Percentiles rank a stretch among this genome's conserved stretches.
phyloP scores from a whole-genome alignment of 1,139 yeast genomes.

The Taiozyma sp. region DNA sequence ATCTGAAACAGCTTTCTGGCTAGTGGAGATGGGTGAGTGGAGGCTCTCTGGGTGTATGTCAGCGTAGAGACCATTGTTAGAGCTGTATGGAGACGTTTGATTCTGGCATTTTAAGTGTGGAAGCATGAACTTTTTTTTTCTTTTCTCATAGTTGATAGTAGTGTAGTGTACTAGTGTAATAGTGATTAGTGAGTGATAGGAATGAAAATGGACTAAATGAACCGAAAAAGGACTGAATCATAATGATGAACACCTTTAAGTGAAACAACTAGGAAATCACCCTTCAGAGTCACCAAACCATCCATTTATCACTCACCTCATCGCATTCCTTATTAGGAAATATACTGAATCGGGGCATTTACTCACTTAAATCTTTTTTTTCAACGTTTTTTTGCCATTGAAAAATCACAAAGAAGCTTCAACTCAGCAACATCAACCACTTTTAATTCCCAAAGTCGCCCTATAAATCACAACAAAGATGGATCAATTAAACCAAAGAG shows the following conservation, averaged over 20 bases:
- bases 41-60: conserved; percentile 67
- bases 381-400: not conserved
- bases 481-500: conserved; percentile 85
- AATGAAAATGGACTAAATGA: no score
- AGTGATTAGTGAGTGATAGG: no score
- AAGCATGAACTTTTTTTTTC: no score
- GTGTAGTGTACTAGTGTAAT: no score
- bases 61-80: conserved; percentile 23
- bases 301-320: not conserved
- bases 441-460: no score
- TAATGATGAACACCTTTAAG: no score
- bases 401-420: not conserved
- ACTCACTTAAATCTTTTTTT: not conserved
- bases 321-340: not conserved
- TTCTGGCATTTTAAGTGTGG: not conserved
- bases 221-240: no score
- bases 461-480: conserved; percentile 28
- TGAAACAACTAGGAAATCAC: not conserved
- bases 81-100: not conserved
- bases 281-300: not conserved
- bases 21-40: conserved; percentile 65
- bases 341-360: not conserved
- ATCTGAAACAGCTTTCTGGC: conserved; percentile 69
- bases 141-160: no score
- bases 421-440: not conserved